Base-by-base conservation (phyloP, 2,329 filamentous ascomycete genomes). In the Didymellaceae sp. region DNA sequence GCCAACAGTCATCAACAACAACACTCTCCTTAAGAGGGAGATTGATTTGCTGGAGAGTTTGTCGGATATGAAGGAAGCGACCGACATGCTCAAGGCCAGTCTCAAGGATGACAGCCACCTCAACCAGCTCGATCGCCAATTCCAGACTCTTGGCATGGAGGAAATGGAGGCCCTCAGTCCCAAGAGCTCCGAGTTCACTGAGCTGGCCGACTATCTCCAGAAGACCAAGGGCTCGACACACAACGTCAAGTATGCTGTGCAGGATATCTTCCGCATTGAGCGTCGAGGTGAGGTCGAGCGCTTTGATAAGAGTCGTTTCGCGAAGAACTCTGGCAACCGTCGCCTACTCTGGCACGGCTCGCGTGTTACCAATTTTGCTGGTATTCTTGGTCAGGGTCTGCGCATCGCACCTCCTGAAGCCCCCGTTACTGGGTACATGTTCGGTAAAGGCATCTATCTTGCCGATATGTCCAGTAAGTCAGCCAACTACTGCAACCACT, bases 341-440 rank as follows among this genome's bases (percentile, higher is more conserved):
- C 85, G 89, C 14, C 83, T 96, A 1, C 80, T 96, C 2, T 96
- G 91, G 91, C 91, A 96, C 68, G 91, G 91, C 13, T 92, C 89
- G 13, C 86, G 90, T 25, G 82, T 81, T 24, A 94, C 89, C 43
- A 96, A 96, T 70, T 96, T 87, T 59, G 90, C 88, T 65, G 91
- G 91, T 66, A 96, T 96, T 52, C 82, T 96, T 32, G 88, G 86
- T 49, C 90, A 96, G 72, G 91, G 91, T 58, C 82, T 96, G 6
- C 88, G 90, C n/a, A 96, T 96, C 58, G 91, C 91, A 6, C 91
- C 91, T 0, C 87, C 88, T 0, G 87, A 95, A 71, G 91, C 91
- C 0, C 91, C 90, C 0, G 86, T 86, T 0, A 82, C 80, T 4
- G 90, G 90, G 1, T 91, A 93, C 76, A 93, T 93, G 88, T 96